Conservation (phyloP, 208 protist species). For the Crithidia fasciculata region DNA sequence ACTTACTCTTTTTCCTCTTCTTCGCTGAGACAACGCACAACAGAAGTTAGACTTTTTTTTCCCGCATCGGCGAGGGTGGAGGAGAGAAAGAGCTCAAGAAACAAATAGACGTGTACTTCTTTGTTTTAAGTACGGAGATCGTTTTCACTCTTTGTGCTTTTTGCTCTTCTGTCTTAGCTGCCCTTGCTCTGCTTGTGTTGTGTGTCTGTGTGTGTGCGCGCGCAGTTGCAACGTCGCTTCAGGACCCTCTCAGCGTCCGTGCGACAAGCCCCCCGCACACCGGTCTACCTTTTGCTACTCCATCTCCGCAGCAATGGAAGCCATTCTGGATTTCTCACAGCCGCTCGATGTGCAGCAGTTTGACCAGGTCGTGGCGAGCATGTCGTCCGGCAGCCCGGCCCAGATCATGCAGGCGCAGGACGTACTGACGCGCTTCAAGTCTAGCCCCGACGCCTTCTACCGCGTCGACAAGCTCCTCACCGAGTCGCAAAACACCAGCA, state of each 20-base stretch:
- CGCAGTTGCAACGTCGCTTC: too few relatives aligned
- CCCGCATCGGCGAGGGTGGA: too few relatives aligned
- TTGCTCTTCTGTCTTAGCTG: background rate
- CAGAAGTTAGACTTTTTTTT: too few relatives aligned
- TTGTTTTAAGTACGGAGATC: background rate
- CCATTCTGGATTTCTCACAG: constrained; percentile 69
- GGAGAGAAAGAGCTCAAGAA: too few relatives aligned
- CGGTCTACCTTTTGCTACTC: too few relatives aligned
- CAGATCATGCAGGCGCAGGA: constrained; percentile 83
- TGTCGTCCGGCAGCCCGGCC: constrained; percentile 56
- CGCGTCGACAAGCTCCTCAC: constrained; percentile 93
- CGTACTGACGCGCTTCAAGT: constrained; percentile 91
- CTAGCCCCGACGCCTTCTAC: constrained; percentile 92
- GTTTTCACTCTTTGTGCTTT: background rate
- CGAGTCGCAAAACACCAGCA: constrained; percentile 62
- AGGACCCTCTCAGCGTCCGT: too few relatives aligned
- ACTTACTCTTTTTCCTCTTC: too few relatives aligned
- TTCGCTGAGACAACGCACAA: too few relatives aligned
- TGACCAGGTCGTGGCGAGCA: constrained; percentile 59
- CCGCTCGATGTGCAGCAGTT: constrained; percentile 81
- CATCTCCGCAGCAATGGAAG: constrained; percentile 40
- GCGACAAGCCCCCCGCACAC: background rate
- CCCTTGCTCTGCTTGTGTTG: background rate
- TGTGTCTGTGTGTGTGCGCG: background rate
- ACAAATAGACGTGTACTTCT: background rate